Evolutionary conservation across 2,329 filamentous ascomycete species (phyloP).

Genomic region (Apiospora pterosperma): DNA sequence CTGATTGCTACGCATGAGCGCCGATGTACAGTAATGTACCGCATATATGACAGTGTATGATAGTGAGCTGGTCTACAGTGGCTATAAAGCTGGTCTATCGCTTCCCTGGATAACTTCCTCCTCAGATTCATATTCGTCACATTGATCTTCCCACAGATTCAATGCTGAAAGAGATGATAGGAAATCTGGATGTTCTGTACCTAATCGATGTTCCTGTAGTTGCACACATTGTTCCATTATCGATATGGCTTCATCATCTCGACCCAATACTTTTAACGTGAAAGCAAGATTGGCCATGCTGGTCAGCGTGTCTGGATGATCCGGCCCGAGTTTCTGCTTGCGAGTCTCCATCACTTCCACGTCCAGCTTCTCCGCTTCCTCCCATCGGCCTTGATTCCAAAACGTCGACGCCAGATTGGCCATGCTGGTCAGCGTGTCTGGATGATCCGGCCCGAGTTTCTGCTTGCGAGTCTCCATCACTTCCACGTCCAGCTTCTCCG

Average conservation of each 20-base stretch:
- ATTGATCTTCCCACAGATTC: neutral
- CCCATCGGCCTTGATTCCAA: conserved; percentile 5
- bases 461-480: neutral
- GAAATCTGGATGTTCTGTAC: neutral
- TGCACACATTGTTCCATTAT: neutral
- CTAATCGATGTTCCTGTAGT: neutral
- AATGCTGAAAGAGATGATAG: neutral
- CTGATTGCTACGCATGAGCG: no score
- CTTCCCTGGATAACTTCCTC: no score
- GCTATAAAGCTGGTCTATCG: no score
- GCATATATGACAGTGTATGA: no score
- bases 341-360: conserved; percentile 7
- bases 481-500: neutral
- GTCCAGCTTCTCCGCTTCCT: conserved; percentile 2
- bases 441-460: neutral
- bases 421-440: neutral
- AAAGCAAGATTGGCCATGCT: conserved; percentile 8
- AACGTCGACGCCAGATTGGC: neutral
- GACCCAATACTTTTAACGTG: neutral
- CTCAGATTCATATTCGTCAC: no score
- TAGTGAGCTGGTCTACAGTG: no score
- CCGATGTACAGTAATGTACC: no score
- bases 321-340: conserved; percentile 5
- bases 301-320: conserved; percentile 7
- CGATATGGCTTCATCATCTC: neutral